Evolutionary conservation across 192 early-diverging fungal genomes (phyloP).

Genomic region (Backusella macrospora): DNA sequence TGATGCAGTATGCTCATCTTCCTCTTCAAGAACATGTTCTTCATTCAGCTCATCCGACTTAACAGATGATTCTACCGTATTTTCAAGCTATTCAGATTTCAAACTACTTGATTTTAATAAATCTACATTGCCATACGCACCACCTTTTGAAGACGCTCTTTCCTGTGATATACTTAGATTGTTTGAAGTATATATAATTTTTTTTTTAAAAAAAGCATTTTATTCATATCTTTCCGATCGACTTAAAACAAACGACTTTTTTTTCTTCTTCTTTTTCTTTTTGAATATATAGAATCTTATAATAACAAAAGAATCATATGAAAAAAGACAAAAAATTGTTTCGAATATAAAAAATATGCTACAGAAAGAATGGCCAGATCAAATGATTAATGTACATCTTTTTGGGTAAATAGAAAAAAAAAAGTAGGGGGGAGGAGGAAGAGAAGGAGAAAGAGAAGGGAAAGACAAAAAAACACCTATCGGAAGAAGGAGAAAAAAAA

Average conservation of each 20-base stretch:
- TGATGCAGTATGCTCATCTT: not conserved
- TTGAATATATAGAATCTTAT: not conserved
- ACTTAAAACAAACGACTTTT: not conserved
- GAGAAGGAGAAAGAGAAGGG: no score
- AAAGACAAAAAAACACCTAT: not conserved
- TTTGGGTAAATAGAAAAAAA: not conserved
- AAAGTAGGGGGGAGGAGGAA: no score
- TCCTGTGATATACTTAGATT: constrained; percentile 3
- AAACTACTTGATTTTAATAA: not conserved
- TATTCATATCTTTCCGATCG: not conserved
- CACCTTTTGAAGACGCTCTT: not conserved
- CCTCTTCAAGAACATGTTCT: not conserved
- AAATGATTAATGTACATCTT: not conserved
- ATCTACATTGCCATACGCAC: not conserved
- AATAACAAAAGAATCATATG: not conserved
- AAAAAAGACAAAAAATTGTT: not conserved
- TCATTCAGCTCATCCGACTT: not conserved
- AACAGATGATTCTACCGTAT: not conserved
- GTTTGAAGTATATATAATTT: not conserved
- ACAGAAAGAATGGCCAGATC: not conserved
- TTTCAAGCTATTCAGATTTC: not conserved
- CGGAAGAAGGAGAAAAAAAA: not conserved
- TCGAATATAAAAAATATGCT: not conserved
- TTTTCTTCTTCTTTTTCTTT: no score
- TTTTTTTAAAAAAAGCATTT: not conserved